Conservation (phyloP, 2,329 filamentous ascomycete genomes). For the Phaeosphaeriaceae sp. region DNA sequence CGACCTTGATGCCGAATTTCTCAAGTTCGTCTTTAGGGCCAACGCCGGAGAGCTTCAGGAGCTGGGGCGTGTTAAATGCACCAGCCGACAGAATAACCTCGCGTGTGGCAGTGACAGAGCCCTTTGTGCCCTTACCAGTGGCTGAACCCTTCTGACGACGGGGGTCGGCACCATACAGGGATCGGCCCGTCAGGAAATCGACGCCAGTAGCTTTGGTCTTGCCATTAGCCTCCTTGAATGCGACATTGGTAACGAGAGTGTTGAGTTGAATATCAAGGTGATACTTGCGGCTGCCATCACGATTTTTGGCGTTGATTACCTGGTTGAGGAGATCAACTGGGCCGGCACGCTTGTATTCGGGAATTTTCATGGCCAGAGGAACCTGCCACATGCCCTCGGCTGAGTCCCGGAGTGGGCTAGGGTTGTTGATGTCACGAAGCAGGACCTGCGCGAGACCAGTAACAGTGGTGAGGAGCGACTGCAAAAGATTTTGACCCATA, state of each 20-base stretch:
- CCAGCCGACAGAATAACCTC: conserved; percentile 50
- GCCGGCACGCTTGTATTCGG: conserved; percentile 55
- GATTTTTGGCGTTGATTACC: conserved; percentile 55
- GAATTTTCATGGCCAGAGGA: conserved; percentile 57
- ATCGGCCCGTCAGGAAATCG: conserved; percentile 48
- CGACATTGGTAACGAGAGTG: conserved; percentile 68
- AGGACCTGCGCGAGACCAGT: conserved; percentile 55
- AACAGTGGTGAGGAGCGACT: conserved; percentile 47
- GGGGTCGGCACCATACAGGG: conserved; percentile 50
- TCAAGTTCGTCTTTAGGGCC: conserved; percentile 62
- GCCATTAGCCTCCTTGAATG: conserved; percentile 65
- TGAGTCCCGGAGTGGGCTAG: conserved; percentile 53
- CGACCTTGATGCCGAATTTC: conserved; percentile 59
- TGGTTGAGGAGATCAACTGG: conserved; percentile 61
- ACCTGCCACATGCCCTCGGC: conserved; percentile 62
- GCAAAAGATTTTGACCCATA: conserved; percentile 50
- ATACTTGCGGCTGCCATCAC: conserved; percentile 60
- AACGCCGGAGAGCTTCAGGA: conserved; percentile 68
- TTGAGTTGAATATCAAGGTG: conserved; percentile 64
- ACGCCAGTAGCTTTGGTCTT: conserved; percentile 56
- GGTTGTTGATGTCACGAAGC: conserved; percentile 59
- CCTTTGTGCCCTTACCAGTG: conserved; percentile 23
- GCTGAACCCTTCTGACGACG: conserved; percentile 22
- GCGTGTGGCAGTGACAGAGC: conserved; percentile 32
- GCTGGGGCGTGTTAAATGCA: conserved; percentile 67